Evolutionary conservation across 2,329 filamentous ascomycete species (phyloP).

Genomic region (Xylariaceae sp.): DNA sequence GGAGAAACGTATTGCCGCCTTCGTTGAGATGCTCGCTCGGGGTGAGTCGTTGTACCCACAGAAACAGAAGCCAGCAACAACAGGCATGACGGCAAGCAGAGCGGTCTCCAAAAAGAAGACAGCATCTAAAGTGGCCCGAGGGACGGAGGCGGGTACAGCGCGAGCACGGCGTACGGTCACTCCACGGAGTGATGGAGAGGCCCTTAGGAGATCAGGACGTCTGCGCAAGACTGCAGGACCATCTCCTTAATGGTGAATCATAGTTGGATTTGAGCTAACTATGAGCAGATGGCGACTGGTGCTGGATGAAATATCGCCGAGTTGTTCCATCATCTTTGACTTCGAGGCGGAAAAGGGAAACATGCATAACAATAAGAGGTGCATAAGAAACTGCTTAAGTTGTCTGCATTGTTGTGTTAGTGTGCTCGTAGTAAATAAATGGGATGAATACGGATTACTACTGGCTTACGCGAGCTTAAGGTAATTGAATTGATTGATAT

Average conservation of each 20-base stretch:
- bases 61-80: conserved; percentile 18
- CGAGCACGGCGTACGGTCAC: neutral
- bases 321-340: too few species aligned
- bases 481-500: too few species aligned
- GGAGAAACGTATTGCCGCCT: conserved; percentile 35
- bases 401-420: too few species aligned
- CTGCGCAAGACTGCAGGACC: neutral
- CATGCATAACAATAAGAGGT: too few species aligned
- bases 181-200: neutral
- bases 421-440: too few species aligned
- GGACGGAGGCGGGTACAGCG: neutral
- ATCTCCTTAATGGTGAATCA: neutral
- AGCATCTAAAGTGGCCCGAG: neutral
- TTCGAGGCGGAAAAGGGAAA: too few species aligned
- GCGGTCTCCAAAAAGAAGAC: neutral
- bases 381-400: too few species aligned
- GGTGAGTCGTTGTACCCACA: conserved; percentile 33
- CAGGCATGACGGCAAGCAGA: neutral
- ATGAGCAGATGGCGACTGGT: neutral
- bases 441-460: too few species aligned
- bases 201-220: conserved; percentile 18
- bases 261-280: neutral
- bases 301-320: neutral
- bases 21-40: conserved; percentile 36
- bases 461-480: too few species aligned